Base-by-base conservation (phyloP, 345 rosid genomes). In the Schrenkiella parvula region DNA sequence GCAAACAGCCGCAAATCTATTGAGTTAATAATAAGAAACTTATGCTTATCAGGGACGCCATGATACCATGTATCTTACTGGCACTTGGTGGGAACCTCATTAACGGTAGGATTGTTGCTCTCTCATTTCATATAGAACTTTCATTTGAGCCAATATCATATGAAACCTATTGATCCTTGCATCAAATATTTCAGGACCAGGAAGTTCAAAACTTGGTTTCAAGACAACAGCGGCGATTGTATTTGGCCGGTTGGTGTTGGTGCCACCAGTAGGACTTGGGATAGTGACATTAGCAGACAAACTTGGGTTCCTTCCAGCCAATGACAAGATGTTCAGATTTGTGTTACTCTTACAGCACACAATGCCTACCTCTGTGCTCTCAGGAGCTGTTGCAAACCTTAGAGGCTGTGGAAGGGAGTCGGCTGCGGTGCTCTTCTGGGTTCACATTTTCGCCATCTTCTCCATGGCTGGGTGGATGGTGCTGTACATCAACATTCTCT, bases 331-430 rank as follows among this genome's bases (percentile, higher is more conserved):
- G 98, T 92, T 95, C 80, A 82, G 87, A 61, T 95, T 95, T 72
- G 97, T 95, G 57, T 76, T 92, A 23, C 92, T 95, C 32, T 87
- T 95, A 68, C 98, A 95, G 79, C 97, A 95, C 65, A 44, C 99
- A 64, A 95, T 92, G 99, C 99, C 99, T 25, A 92, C 98, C 73
- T 95, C 99, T 18, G 85, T 95, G 37, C 99, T 95, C 53, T 80
- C 99, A 26, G 99, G 98, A 78, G 99, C 99, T 23, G 95, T 95
- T 51, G 95, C 99, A 6, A 95, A 77, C 82, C 84, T 95, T 37
- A 83, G 98, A 62, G 99, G 99, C 18, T 95, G 99, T 17, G 99
- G 99, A 47, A 87, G 87, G 69, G 99, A 95, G 66, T 88, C 98
- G 15, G 99, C 97, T n/a, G 95, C 98, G 23, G 88, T 90, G 28